Evolutionary conservation across 2,329 filamentous ascomycete genomes (phyloP).

Genomic region (Domatiomyces catenatus): DNA sequence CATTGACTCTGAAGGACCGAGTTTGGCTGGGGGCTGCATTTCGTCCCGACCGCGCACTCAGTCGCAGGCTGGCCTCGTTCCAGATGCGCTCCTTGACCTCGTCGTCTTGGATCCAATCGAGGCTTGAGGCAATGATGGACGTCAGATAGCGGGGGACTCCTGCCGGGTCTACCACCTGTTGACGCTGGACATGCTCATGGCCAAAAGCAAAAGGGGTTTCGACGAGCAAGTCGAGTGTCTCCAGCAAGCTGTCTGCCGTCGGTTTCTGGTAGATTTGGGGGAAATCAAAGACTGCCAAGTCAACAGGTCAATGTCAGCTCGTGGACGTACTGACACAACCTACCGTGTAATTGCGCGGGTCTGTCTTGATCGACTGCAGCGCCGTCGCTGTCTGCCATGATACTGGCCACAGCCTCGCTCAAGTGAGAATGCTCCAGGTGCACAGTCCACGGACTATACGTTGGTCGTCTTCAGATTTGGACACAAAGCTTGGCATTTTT

Average conservation of each 20-base stretch:
- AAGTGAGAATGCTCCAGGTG: neutral
- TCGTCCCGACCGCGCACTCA: slow-evolving; percentile 76
- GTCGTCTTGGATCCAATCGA: slow-evolving; percentile 32
- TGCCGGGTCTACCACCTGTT: slow-evolving; percentile 21
- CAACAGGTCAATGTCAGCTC: neutral
- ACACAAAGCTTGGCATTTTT: neutral
- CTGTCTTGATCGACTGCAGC: neutral
- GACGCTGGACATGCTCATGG: neutral
- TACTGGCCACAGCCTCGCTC: neutral
- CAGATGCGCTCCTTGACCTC: slow-evolving; percentile 38
- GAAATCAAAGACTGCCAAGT: slow-evolving; percentile 37
- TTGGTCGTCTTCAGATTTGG: neutral
- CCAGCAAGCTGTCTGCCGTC: slow-evolving; percentile 45
- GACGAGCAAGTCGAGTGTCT: slow-evolving; percentile 50
- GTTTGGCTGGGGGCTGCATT: slow-evolving; percentile 50
- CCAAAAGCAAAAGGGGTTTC: slow-evolving; percentile 34
- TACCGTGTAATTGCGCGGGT: neutral
- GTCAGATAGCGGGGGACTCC: slow-evolving; percentile 33
- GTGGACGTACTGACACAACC: neutral
- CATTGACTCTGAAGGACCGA: slow-evolving; percentile 41
- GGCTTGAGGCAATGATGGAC: slow-evolving; percentile 30
- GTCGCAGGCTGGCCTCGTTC: slow-evolving; percentile 60
- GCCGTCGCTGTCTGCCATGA: neutral
- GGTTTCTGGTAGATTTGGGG: slow-evolving; percentile 74
- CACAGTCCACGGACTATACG: too few relatives aligned